These are phyloP conservation scores for Boechera retrofracta DNA, from an alignment of 345 rosid species.

Conservation along the genomic window DNA sequence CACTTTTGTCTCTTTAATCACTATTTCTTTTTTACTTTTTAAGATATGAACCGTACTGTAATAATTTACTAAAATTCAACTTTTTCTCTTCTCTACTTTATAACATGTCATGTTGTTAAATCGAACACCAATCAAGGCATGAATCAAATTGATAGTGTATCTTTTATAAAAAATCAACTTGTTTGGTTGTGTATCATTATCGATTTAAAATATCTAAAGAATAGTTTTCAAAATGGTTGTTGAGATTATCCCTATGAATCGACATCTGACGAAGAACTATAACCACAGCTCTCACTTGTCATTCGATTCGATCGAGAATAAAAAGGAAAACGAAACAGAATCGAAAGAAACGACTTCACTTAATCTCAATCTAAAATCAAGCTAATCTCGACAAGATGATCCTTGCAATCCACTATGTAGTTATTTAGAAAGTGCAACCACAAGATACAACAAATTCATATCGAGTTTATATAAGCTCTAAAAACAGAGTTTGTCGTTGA, in stretches of 20 bases:
- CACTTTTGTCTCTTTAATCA: not conserved
- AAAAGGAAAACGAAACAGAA: not conserved
- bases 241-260: not conserved
- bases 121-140: not conserved
- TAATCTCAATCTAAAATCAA: not conserved
- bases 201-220: not conserved
- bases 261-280: not conserved
- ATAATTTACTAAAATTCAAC: no score
- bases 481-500: no score
- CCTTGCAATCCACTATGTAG: not conserved
- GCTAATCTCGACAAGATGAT: not conserved
- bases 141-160: not conserved
- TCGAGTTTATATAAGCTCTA: no score
- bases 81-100: no score
- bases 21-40: not conserved
- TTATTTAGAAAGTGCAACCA: not conserved
- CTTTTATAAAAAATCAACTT: no score
- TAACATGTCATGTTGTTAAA: not conserved
- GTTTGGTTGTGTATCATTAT: not conserved
- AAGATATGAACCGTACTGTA: not conserved
- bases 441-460: not conserved
- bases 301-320: not conserved
- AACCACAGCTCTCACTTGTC: not conserved
- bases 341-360: not conserved
- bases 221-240: not conserved